Evolutionary conservation across 495 filamentous ascomycete species (phyloP).

Genomic region (Aspergillus saccharolyticus): DNA sequence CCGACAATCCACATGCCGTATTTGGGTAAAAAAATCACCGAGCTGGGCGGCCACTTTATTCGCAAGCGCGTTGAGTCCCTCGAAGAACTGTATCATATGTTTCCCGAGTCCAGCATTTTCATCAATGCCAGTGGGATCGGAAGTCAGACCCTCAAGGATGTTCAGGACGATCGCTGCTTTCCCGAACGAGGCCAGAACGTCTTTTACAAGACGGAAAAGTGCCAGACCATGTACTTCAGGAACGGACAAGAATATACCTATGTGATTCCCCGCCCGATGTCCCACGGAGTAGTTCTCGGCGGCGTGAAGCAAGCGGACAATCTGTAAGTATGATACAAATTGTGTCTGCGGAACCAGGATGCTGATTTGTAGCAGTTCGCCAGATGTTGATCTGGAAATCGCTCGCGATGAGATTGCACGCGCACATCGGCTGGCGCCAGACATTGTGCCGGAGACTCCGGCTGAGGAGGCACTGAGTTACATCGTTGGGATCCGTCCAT

Average conservation of each 20-base stretch:
- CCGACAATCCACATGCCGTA: constrained; percentile 42
- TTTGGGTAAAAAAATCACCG: constrained; percentile 25
- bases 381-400: constrained; percentile 36
- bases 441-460: constrained; percentile 35
- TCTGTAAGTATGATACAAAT: constrained; percentile 24
- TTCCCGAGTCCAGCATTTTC: constrained; percentile 36
- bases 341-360: not conserved
- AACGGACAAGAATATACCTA: constrained; percentile 48
- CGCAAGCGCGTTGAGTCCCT: constrained; percentile 36
- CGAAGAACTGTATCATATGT: constrained; percentile 34
- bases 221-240: constrained; percentile 34
- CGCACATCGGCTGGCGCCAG: constrained; percentile 36
- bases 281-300: constrained; percentile 41
- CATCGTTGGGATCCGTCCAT: constrained; percentile 41
- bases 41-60: constrained; percentile 35
- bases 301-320: constrained; percentile 42
- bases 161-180: constrained; percentile 36
- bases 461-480: constrained; percentile 27
- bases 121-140: constrained; percentile 44
- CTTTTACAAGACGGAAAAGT: constrained; percentile 30
- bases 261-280: constrained; percentile 43
- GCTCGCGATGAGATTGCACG: constrained; percentile 39
- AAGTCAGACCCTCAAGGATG: constrained; percentile 33
- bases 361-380: constrained; percentile 19
- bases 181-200: constrained; percentile 44